Conservation (phyloP, 2,329 filamentous ascomycete species). For the Hypoxylon rubiginosum region DNA sequence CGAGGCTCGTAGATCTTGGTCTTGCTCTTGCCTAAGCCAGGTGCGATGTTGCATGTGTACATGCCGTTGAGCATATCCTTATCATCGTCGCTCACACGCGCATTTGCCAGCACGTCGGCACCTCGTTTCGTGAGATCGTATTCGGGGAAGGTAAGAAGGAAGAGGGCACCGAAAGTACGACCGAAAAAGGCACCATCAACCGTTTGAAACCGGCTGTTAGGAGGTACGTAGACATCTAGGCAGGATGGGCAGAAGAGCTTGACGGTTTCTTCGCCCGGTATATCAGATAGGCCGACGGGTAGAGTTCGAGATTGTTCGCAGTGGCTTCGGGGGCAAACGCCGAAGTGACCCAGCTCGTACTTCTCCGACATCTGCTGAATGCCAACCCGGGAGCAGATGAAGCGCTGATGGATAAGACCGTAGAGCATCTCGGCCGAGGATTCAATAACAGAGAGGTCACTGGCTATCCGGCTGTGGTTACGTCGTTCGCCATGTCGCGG, state of each 20-base stretch:
- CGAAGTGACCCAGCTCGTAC: constrained; percentile 97
- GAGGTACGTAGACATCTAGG: constrained; percentile 95
- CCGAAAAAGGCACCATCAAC: constrained; percentile 99
- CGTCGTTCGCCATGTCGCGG: constrained; percentile 73
- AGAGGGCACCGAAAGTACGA: constrained; percentile 95
- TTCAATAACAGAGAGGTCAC: constrained; percentile 95
- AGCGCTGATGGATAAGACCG: constrained; percentile 97
- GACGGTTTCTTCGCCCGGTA: constrained; percentile 95
- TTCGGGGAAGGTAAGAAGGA: constrained; percentile 98
- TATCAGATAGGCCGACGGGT: constrained; percentile 93
- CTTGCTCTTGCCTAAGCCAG: constrained; percentile 81
- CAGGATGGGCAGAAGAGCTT: constrained; percentile 98
- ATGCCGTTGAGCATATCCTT: constrained; percentile 83
- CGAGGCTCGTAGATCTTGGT: constrained; percentile 92
- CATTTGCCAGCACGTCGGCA: constrained; percentile 66
- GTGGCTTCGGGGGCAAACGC: constrained; percentile 92
- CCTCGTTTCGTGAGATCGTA: constrained; percentile 86
- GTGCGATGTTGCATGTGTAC: constrained; percentile 86
- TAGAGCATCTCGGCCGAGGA: constrained; percentile 98
- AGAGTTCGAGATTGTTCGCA: constrained; percentile 92
- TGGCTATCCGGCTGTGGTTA: constrained; percentile 86
- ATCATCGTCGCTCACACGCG: constrained; percentile 59
- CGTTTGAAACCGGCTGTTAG: constrained; percentile 96
- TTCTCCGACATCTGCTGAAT: constrained; percentile 99
- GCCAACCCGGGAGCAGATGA: constrained; percentile 94